Conservation (phyloP, 129 eudicot species). For the Helianthus annuus region DNA sequence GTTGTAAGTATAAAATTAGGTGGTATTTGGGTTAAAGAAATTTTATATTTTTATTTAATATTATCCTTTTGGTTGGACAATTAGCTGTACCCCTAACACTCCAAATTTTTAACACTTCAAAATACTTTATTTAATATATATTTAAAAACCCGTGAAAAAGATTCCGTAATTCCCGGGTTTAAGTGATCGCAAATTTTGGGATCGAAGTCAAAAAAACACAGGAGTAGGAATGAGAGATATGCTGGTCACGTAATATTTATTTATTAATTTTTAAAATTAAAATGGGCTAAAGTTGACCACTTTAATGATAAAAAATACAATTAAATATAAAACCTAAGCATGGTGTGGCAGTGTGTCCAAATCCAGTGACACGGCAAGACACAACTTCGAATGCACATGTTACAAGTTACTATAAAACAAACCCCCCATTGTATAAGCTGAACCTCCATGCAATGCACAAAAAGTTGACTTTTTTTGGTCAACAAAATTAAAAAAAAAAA, state of each 20-base stretch:
- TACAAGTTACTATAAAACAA: conserved; percentile 3
- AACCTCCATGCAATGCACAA: background rate
- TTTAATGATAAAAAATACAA: background rate
- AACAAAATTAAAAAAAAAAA: background rate
- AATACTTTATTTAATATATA: background rate
- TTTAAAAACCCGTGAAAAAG: background rate
- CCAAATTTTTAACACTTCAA: background rate
- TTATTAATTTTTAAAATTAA: conserved; percentile 6
- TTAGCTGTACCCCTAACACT: background rate
- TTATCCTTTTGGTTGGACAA: background rate
- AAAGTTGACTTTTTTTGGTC: background rate
- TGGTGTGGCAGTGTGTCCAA: conserved; percentile 25
- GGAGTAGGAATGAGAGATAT: conserved; percentile 25
- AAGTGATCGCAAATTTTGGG: conserved; percentile 18
- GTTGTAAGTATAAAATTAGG: no score
- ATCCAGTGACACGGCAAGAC: conserved; percentile 22
- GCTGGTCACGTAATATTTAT: conserved; percentile 21
- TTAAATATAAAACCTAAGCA: conserved; percentile 6
- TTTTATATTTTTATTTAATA: background rate
- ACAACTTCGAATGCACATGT: conserved; percentile 17
- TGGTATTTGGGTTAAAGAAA: no score
- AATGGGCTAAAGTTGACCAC: conserved; percentile 6
- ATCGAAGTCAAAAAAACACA: conserved; percentile 11
- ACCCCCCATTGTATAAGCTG: background rate
- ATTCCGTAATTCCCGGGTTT: conserved; percentile 31